Evolutionary conservation across 306 rosid species (phyloP).

Genomic region (Heteromeles arbutifolia): DNA sequence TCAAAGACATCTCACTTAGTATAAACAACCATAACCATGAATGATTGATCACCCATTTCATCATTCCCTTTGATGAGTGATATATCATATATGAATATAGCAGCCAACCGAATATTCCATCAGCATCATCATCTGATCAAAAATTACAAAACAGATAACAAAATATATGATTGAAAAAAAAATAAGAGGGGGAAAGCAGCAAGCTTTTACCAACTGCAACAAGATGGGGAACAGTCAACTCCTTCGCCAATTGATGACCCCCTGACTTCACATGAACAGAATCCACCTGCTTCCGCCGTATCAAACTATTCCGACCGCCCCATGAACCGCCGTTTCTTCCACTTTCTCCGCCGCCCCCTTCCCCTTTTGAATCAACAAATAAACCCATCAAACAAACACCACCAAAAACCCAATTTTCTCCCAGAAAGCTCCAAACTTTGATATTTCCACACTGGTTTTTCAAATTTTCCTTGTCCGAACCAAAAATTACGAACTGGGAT

Average conservation of each 20-base stretch:
- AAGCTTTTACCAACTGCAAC: slow-evolving; percentile 60
- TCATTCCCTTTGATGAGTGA: no score
- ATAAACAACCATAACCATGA: no score
- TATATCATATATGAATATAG: no score
- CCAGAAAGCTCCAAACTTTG: no score
- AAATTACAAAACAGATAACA: not conserved
- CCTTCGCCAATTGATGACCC: slow-evolving; percentile 67
- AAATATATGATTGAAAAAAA: not conserved
- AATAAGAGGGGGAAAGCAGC: not conserved
- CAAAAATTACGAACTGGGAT: no score
- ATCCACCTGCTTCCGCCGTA: slow-evolving; percentile 73
- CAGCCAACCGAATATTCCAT: not conserved
- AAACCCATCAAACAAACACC: no score
- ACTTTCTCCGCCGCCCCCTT: slow-evolving; percentile 19
- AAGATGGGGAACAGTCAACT: slow-evolving; percentile 62
- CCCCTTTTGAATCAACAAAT: slow-evolving; percentile 32
- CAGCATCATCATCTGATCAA: not conserved
- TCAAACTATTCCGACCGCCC: slow-evolving; percentile 42
- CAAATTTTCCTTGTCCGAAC: no score
- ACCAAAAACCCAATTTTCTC: no score
- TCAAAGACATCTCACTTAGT: no score
- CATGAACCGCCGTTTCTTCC: slow-evolving; percentile 34
- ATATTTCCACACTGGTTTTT: no score
- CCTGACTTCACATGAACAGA: slow-evolving; percentile 32
- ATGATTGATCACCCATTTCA: no score